A percentile compares a stretch with the other conserved stretches of the same genome.
Conservation (phyloP, 768 basidiomycete genomes). For the Lactarius pseudohatsudake region DNA sequence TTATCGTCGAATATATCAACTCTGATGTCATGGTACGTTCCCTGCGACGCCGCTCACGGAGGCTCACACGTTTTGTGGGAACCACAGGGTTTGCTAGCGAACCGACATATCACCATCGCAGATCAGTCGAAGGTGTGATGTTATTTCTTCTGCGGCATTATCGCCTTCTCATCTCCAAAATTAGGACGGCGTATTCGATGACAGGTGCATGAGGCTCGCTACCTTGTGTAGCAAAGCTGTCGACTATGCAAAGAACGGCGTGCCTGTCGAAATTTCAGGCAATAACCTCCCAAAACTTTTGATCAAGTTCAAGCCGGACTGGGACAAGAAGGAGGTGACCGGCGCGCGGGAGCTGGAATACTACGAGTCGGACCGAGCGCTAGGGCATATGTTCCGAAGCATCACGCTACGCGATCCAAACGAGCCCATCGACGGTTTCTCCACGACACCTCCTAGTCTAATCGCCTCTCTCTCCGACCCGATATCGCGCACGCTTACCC, state of each 20-base stretch:
- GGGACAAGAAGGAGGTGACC: conserved; percentile 51
- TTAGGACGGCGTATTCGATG: conserved; percentile 62
- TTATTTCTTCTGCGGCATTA: neutral
- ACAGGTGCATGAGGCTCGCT: conserved; percentile 57
- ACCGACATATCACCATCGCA: conserved; percentile 67
- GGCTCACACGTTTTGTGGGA: neutral
- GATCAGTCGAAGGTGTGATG: conserved; percentile 68
- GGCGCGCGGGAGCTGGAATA: conserved; percentile 59
- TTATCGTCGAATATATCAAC: conserved; percentile 81
- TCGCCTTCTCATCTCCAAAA: neutral
- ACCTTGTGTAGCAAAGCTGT: conserved; percentile 66
- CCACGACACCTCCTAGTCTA: neutral
- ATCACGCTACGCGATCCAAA: conserved; percentile 48
- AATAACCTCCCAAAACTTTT: conserved; percentile 48
- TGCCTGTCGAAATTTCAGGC: conserved; percentile 55
- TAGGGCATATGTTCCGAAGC: conserved; percentile 69
- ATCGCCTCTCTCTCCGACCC: conserved; percentile 2
- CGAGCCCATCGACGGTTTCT: conserved; percentile 26
- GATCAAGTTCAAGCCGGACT: conserved; percentile 77
- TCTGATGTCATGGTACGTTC: conserved; percentile 70
- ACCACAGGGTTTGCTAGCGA: conserved; percentile 65
- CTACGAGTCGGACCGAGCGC: conserved; percentile 67
- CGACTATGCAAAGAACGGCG: conserved; percentile 79
- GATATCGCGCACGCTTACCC: conserved; percentile 10
- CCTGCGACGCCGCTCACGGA: neutral